These are phyloP conservation scores for Aspergillus nanangensis DNA, from an alignment of 495 filamentous ascomycete species.

Conservation along the genomic window DNA sequence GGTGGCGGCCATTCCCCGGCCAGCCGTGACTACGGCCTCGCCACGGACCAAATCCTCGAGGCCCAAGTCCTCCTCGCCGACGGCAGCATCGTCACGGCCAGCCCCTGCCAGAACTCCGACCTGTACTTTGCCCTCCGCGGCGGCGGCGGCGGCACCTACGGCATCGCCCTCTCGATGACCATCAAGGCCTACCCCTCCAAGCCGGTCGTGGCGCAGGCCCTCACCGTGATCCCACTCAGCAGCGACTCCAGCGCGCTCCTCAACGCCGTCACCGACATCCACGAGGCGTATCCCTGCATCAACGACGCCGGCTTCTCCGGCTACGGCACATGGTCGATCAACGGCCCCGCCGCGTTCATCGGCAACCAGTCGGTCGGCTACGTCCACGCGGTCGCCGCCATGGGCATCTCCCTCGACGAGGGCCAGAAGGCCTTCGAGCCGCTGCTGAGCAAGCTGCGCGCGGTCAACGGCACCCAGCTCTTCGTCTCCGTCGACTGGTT, in stretches of 20 bases:
- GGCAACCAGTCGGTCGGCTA: conserved; percentile 28
- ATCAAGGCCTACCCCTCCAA: conserved; percentile 34
- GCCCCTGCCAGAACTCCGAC: conserved; percentile 45
- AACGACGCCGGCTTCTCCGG: conserved; percentile 27
- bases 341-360: conserved; percentile 14
- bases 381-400: conserved; percentile 25
- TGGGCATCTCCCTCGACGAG: conserved; percentile 18
- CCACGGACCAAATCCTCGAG: conserved; percentile 35
- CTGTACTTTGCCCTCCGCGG: conserved; percentile 52
- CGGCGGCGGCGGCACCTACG: conserved; percentile 46
- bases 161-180: conserved; percentile 38
- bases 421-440: conserved; percentile 21
- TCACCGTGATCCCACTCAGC: conserved; percentile 9
- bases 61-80: conserved; percentile 47
- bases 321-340: conserved; percentile 33
- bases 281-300: conserved; percentile 12
- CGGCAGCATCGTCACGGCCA: conserved; percentile 43
- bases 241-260: conserved; percentile 11
- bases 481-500: conserved; percentile 22
- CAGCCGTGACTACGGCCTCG: conserved; percentile 27
- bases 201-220: conserved; percentile 13
- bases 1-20: conserved; percentile 33
- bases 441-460: conserved; percentile 12
- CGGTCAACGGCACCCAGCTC: conserved; percentile 23
- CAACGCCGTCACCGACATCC: conserved; percentile 11